A percentile compares a stretch with the other conserved stretches of the same genome.
Conservation (phyloP, 2,329 filamentous ascomycete genomes). For the Phaeophleospora eucalypticola region DNA sequence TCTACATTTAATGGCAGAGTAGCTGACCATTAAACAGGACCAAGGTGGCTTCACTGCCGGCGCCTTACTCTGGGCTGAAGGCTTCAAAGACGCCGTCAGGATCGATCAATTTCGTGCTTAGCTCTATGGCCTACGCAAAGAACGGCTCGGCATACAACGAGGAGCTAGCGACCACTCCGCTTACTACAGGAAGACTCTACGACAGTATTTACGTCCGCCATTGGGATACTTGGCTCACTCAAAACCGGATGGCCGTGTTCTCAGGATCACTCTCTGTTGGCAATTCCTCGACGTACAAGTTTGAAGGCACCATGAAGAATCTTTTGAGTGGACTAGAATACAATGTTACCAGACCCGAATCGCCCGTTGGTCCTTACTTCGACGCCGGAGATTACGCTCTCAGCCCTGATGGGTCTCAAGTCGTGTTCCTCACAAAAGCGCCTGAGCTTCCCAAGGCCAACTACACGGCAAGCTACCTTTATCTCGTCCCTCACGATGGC, state of each 20-base stretch:
- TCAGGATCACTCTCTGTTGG: slow-evolving; percentile 40
- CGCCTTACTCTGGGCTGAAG: slow-evolving; percentile 39
- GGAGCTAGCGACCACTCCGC: slow-evolving; percentile 44
- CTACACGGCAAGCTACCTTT: slow-evolving; percentile 24
- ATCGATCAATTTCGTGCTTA: slow-evolving; percentile 26
- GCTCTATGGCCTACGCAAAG: slow-evolving; percentile 25
- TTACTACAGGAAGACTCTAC: slow-evolving; percentile 47
- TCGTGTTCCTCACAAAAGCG: slow-evolving; percentile 25
- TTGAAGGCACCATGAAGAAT: slow-evolving; percentile 21
- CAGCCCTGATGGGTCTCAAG: slow-evolving; percentile 22
- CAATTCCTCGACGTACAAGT: slow-evolving; percentile 5
- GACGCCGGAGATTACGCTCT: slow-evolving; percentile 22
- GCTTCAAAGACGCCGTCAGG: slow-evolving; percentile 24
- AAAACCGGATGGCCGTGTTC: slow-evolving; percentile 49
- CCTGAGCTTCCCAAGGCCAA: slow-evolving; percentile 25
- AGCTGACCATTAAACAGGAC: slow-evolving; percentile 6
- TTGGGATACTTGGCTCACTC: slow-evolving; percentile 50
- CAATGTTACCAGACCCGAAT: slow-evolving; percentile 23
- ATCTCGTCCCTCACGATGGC: slow-evolving; percentile 26
- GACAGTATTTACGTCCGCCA: slow-evolving; percentile 51
- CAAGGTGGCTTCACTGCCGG: slow-evolving; percentile 30
- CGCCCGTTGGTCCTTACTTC: slow-evolving; percentile 22
- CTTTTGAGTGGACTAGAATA: slow-evolving; percentile 21
- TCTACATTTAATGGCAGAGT: neutral
- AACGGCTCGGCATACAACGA: slow-evolving; percentile 44